These are phyloP conservation scores for Leishmania arabica DNA, from an alignment of 208 protist species.

Conservation along the genomic window DNA sequence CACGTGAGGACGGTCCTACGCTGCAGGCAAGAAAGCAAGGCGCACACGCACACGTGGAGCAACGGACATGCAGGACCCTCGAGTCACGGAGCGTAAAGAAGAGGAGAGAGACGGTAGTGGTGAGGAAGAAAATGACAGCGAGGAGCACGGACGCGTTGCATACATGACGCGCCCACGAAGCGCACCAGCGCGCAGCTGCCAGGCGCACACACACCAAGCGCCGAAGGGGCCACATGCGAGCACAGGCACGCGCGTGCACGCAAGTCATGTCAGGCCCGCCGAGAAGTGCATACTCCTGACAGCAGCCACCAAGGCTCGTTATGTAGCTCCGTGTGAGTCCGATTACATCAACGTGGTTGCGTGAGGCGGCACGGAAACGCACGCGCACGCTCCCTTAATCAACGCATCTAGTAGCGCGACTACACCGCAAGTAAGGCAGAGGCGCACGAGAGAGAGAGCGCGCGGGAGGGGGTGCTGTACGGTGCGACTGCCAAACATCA, in stretches of 20 bases:
- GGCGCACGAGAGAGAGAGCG: not conserved
- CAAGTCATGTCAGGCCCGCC: not conserved
- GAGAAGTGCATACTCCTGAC: not conserved
- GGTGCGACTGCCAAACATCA: not conserved
- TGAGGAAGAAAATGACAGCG: too few relatives aligned
- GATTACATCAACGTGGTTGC: not conserved
- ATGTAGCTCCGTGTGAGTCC: not conserved
- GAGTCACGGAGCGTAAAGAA: not conserved
- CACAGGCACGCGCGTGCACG: slow-evolving; percentile 1
- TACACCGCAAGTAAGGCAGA: not conserved
- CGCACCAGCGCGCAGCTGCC: not conserved
- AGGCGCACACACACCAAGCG: too few relatives aligned
- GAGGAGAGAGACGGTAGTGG: too few relatives aligned
- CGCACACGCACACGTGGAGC: not conserved
- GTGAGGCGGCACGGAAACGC: not conserved
- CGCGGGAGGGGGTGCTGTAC: not conserved
- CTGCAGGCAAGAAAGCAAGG: not conserved
- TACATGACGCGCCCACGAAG: not conserved
- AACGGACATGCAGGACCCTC: not conserved
- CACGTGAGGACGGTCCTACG: not conserved
- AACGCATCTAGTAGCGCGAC: not conserved
- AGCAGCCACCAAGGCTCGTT: not conserved
- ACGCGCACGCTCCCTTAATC: not conserved
- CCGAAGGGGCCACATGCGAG: not conserved
- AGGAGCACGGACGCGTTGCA: not conserved